Base-by-base conservation (phyloP, 2,329 filamentous ascomycete genomes). In the Aspergillus texensis region DNA sequence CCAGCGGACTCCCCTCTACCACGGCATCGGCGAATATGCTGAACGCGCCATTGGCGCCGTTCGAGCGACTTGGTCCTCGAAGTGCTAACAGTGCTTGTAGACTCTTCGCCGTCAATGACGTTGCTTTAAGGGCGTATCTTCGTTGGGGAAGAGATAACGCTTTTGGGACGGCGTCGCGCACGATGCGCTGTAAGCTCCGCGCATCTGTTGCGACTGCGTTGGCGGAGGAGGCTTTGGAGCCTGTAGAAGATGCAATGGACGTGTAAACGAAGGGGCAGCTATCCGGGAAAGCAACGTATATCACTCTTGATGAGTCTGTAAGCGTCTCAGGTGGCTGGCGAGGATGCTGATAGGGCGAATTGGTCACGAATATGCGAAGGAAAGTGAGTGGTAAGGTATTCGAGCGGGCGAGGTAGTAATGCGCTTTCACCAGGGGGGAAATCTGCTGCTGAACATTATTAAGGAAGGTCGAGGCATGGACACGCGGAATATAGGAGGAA, bases 261-360 rank as follows among this genome's bases (percentile, higher is more conserved):
- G 86, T 83, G 75, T 92, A 96, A 52, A 96, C 81, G 66, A 89
- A 89, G 0, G 92, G 91, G 12, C 91, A 90, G 39, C 89, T 90
- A 72, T 94, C 89, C 0, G 93, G 93, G 70, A 96, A 94, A 1
- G 91, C 91, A 64, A 96, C 82, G 72, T 92, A 95, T 45, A 96
- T 86, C 2, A 91, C 90, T 67, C 88, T 86, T 14, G 89, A 89
- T 1, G 86, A 81, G 67, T 92, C 89, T n/a, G 82, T 83, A 45
- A 79, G 72, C 62, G 71, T 77, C 62, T 73, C 76, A 26, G 75
- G 67, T 8, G 61, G 68, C 70, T 78, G 77, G 39, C 78, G 74
- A 57, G 83, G 82, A 19, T 77, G 79, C 69, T 90, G 91, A 75
- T 96, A 96, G 0, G 92, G 92, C 1, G 91, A 92, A 74, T 95